Conservation (phyloP, 73 alveolate genomes). For the Paramecium primaurelia region DNA sequence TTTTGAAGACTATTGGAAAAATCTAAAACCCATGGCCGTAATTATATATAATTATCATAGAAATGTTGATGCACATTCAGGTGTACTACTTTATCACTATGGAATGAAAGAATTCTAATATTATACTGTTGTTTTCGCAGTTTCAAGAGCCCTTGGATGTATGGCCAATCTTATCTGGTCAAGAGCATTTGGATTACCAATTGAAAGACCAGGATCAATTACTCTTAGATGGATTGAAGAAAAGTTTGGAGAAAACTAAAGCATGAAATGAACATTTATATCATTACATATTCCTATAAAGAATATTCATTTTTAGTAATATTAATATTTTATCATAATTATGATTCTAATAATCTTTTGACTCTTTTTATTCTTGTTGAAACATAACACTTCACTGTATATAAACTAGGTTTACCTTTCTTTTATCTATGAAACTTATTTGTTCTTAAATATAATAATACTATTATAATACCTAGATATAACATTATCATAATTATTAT, state of each 20-base stretch:
- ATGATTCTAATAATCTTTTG: neutral
- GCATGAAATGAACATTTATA: neutral
- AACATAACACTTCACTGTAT: neutral
- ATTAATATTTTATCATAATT: neutral
- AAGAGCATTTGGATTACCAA: slow-evolving; percentile 88
- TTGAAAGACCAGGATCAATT: slow-evolving; percentile 83
- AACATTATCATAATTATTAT: slow-evolving; percentile 2
- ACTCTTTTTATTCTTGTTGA: neutral
- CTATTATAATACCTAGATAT: neutral
- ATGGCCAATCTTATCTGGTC: slow-evolving; percentile 89
- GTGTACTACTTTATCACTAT: slow-evolving; percentile 83
- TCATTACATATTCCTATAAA: neutral
- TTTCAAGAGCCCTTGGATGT: slow-evolving; percentile 91
- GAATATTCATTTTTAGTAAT: neutral
- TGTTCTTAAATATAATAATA: neutral
- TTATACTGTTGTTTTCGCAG: slow-evolving; percentile 91
- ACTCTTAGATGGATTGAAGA: slow-evolving; percentile 47
- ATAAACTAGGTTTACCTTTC: neutral
- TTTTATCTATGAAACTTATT: neutral
- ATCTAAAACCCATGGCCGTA: slow-evolving; percentile 91
- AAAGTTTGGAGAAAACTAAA: slow-evolving; percentile 23
- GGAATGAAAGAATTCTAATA: slow-evolving; percentile 76
- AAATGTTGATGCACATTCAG: slow-evolving; percentile 93
- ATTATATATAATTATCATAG: neutral
- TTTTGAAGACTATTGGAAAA: slow-evolving; percentile 71